Conservation (phyloP, 2,329 filamentous ascomycete genomes). For the Zopfia rhizophila region DNA sequence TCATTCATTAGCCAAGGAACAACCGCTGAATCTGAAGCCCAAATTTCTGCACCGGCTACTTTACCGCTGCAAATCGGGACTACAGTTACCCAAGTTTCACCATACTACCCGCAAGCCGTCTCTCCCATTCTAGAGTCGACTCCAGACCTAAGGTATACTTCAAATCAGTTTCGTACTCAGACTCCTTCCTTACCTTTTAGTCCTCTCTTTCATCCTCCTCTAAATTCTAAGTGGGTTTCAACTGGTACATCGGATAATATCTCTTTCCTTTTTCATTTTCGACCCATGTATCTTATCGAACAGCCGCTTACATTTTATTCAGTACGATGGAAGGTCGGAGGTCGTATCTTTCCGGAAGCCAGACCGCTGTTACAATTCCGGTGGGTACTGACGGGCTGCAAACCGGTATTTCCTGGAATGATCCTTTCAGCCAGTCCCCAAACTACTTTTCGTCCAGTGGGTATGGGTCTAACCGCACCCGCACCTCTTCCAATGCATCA, state of each 20-base stretch:
- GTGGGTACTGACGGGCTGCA: constrained; percentile 31
- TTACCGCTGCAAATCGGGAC: constrained; percentile 26
- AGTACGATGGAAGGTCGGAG: constrained; percentile 27
- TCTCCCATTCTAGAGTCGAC: constrained; percentile 38
- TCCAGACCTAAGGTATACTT: constrained; percentile 49
- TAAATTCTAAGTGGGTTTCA: constrained; percentile 50
- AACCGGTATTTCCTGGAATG: constrained; percentile 33
- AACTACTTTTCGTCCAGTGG: constrained; percentile 47
- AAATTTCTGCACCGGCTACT: constrained; percentile 24
- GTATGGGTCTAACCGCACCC: constrained; percentile 43
- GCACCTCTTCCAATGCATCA: constrained; percentile 50
- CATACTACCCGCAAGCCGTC: constrained; percentile 31
- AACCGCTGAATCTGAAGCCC: constrained; percentile 31
- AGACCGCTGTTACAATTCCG: constrained; percentile 27
- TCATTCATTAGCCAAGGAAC: constrained; percentile 38
- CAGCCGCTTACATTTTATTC: constrained; percentile 15
- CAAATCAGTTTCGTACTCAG: constrained; percentile 50
- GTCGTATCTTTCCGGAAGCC: constrained; percentile 18
- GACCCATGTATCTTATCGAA: too few species aligned
- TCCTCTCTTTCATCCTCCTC: constrained; percentile 44
- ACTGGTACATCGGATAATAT: constrained; percentile 29
- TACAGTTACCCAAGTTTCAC: constrained; percentile 21
- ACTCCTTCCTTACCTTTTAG: constrained; percentile 38
- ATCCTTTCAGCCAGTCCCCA: constrained; percentile 42
- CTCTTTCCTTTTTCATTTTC: constrained; percentile 18